Base-by-base conservation (phyloP, 2,329 filamentous ascomycete species). In the Akanthomyces uredinophilus region DNA sequence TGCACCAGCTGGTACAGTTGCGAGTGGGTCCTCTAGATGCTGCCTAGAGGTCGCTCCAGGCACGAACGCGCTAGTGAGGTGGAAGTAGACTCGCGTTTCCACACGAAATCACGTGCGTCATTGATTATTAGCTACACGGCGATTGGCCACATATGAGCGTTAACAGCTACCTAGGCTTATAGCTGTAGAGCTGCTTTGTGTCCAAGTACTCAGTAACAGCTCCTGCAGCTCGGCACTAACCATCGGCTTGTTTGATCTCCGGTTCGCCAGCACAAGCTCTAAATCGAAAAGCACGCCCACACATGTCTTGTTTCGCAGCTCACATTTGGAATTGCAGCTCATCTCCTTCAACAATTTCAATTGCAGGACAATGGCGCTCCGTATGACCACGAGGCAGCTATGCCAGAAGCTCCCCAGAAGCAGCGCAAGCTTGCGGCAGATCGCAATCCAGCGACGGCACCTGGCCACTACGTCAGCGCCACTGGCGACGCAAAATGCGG, bases 401-500 rank as follows among this genome's bases (percentile, higher is more conserved):
- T 73, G 75, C 60, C 70, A 66, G 68, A 66, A 65, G 58, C 65
- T 73, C 60, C 64, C 66, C 24, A 57, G 13, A 41, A 54, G 49
- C 50, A 55, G 43, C 43, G 37, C 74, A 63, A 64, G 66, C 62
- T 61, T 72, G 29, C 68, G 72, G 46, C 73, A 72, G 61, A 65
- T 72, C 35, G 66, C 69, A 49, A 66, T 67, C 53, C 70, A 75
- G 59, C 69, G 64, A 61, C 69, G 75, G 64, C 65, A 70, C 37
- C 66, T 78, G 55, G 75, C 76, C 59, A 77, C 75, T 44, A 69
- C 73, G 22, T 61, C 59, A 49, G 86, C 85, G 5, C 89, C 90
- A 13, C 90, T 91, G 8, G 91, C 95, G 24, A 93, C 90, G 0
- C 91, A 96, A 74, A 83, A 92, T 82, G 81, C 84, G 7, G 84